Conservation (phyloP, 192 early-diverging fungal genomes). For the Dispira simplex region DNA sequence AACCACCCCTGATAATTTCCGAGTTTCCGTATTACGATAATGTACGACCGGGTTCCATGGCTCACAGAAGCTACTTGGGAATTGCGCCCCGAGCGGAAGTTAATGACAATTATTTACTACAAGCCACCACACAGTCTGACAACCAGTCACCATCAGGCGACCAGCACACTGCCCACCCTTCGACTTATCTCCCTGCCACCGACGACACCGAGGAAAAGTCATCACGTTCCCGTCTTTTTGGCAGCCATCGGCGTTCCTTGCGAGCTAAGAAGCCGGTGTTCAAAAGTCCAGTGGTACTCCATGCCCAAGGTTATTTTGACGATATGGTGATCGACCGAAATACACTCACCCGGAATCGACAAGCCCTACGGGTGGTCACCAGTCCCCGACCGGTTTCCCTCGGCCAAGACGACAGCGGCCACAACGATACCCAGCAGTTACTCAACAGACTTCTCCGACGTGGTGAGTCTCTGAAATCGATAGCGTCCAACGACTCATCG, state of each 20-base stretch:
- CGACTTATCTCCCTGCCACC: background rate
- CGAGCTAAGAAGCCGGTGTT: background rate
- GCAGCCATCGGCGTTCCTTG: background rate
- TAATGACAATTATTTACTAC: background rate
- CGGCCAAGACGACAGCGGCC: background rate
- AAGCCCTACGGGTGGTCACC: background rate
- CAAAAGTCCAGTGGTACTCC: slow-evolving; percentile 1
- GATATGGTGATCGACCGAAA: background rate
- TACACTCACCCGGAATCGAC: too few species aligned
- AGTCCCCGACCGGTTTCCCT: background rate
- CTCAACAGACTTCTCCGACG: background rate
- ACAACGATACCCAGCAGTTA: background rate
- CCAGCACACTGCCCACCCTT: background rate
- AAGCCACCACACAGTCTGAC: background rate
- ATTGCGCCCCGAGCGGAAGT: background rate
- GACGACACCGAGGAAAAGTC: background rate
- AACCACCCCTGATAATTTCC: background rate
- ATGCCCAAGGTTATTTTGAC: background rate
- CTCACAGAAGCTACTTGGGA: background rate
- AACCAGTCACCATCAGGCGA: too few species aligned
- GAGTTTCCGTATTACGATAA: background rate
- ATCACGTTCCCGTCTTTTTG: background rate
- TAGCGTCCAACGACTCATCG: background rate
- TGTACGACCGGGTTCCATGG: background rate
- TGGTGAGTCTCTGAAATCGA: background rate